phyloP scores from a whole-genome alignment of 139 green algal species.

The Zygnema cylindricum region DNA sequence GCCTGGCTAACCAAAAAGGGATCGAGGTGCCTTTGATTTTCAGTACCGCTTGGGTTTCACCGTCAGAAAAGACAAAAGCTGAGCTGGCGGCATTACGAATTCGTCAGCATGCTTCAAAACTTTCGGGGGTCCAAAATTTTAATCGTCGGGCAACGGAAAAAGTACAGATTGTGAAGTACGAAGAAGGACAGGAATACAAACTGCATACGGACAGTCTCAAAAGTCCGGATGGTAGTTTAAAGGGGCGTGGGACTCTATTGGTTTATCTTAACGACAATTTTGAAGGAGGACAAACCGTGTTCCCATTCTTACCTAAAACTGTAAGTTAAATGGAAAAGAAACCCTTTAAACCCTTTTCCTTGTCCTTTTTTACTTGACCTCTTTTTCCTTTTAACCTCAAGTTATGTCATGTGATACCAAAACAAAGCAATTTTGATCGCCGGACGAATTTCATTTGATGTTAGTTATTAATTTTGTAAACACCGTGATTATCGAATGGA shows the following conservation, averaged over 20 bases:
- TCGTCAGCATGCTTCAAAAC: not conserved
- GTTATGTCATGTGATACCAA: too few relatives aligned
- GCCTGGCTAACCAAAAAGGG: too few relatives aligned
- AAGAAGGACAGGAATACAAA: slow-evolving; percentile 8
- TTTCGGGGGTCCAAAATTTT: slow-evolving; percentile 34
- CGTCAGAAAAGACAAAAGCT: not conserved
- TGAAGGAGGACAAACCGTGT: slow-evolving; percentile 17
- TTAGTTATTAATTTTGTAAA: too few relatives aligned
- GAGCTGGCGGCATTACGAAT: not conserved
- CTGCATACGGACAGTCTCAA: slow-evolving; percentile 19
- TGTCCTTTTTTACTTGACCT: too few relatives aligned
- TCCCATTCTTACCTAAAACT: slow-evolving; percentile 18
- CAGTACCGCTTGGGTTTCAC: slow-evolving; percentile 32
- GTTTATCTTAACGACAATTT: slow-evolving; percentile 40
- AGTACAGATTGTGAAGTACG: slow-evolving; percentile 34
- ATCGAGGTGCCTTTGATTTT: too few relatives aligned
- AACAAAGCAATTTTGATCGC: too few relatives aligned
- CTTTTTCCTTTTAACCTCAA: too few relatives aligned
- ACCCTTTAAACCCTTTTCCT: too few relatives aligned
- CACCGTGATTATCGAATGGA: too few relatives aligned
- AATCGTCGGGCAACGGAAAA: slow-evolving; percentile 1
- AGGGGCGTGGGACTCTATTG: slow-evolving; percentile 19
- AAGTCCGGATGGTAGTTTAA: slow-evolving; percentile 12
- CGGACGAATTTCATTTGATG: too few relatives aligned
- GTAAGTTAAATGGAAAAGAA: too few relatives aligned